Evolutionary conservation across 129 eudicot genomes (phyloP).

Genomic region (Daucus carota): DNA sequence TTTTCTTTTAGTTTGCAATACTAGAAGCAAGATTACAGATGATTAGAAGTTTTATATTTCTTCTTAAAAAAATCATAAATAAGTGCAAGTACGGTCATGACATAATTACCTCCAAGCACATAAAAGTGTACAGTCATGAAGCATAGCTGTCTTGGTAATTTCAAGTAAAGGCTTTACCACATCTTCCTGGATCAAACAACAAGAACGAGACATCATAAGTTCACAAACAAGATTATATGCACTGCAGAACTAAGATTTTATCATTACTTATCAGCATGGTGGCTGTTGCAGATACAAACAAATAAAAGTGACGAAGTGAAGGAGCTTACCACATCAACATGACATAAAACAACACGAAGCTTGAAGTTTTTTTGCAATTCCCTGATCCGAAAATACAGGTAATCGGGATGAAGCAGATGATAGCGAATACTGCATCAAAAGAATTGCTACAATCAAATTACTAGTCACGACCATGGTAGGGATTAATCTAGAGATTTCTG

Average conservation of each 20-base stretch:
- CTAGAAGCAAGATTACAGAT: neutral
- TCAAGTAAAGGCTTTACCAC: constrained; percentile 94
- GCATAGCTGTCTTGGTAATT: constrained; percentile 91
- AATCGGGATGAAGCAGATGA: constrained; percentile 97
- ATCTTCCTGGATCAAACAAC: constrained; percentile 66
- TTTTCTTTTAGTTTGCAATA: neutral
- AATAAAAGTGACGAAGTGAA: neutral
- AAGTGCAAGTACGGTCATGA: neutral
- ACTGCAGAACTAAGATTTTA: neutral
- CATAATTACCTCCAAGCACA: constrained; percentile 85
- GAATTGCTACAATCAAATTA: constrained; percentile 2
- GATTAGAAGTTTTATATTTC: neutral
- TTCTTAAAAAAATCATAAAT: neutral
- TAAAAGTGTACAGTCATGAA: constrained; percentile 95
- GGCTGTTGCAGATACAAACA: neutral
- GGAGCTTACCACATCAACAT: constrained; percentile 85
- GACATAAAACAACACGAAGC: constrained; percentile 88
- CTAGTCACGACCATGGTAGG: neutral
- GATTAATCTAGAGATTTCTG: neutral
- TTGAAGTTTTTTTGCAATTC: constrained; percentile 83
- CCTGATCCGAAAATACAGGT: constrained; percentile 81
- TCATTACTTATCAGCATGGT: no score
- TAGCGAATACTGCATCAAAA: constrained; percentile 67
- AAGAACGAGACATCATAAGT: neutral
- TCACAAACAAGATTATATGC: neutral